Evolutionary conservation across 164 flowering plant species (phyloP).

Genomic region (Dillenia suffruticosa): DNA sequence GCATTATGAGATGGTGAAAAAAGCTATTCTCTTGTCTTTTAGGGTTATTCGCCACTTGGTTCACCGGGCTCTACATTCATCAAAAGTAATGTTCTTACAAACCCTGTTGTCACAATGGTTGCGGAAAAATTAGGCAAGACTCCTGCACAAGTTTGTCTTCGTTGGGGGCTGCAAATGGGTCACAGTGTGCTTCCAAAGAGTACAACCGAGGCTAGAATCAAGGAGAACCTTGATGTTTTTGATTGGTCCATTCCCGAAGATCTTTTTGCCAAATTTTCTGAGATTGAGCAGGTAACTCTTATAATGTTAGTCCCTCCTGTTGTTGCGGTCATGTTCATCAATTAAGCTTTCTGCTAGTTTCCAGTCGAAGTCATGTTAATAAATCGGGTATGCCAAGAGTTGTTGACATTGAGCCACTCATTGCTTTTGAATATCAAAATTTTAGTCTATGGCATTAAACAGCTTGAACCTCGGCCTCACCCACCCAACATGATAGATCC

Average conservation of each 20-base stretch:
- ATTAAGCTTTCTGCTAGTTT: too few species aligned
- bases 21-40: too few species aligned
- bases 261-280: constrained; percentile 52
- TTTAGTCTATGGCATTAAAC: too few species aligned
- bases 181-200: constrained; percentile 87
- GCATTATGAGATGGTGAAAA: too few species aligned
- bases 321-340: not conserved
- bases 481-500: too few species aligned
- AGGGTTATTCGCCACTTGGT: constrained; percentile 89
- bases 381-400: too few species aligned
- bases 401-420: too few species aligned
- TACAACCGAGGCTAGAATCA: constrained; percentile 54
- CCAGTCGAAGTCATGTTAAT: too few species aligned
- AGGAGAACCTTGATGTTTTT: constrained; percentile 65
- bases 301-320: not conserved
- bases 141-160: constrained; percentile 75
- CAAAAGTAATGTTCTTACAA: constrained; percentile 46
- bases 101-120: constrained; percentile 43
- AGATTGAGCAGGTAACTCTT: constrained; percentile 63
- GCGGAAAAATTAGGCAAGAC: constrained; percentile 68
- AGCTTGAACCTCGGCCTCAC: too few species aligned
- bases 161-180: constrained; percentile 89
- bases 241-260: constrained; percentile 83
- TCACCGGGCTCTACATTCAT: constrained; percentile 55
- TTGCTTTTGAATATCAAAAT: too few species aligned